Evolutionary conservation across 495 filamentous ascomycete genomes (phyloP), one percentile per base, ranked within the genome.

Genomic region (Penicillium malachiteum): DNA sequence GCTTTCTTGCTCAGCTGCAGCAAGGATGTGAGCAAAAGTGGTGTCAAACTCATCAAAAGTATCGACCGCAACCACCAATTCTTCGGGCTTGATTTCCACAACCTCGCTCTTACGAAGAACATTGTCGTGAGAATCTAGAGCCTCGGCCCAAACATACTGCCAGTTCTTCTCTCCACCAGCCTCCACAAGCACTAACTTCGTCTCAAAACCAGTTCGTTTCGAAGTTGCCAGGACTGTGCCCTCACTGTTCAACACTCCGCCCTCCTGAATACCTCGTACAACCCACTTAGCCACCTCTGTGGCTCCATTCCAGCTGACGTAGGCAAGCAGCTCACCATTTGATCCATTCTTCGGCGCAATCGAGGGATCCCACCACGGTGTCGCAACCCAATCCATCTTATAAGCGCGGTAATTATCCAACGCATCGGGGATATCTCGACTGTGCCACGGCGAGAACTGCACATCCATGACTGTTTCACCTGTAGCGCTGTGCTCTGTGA

Each of bases 241-340:
- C 16, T 51, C 46, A 10, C 40, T 13, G 35, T 33, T 17, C 7
- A 33, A 32, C 21, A 30, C 1, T 37, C 11, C 5, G 1, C 30
- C 38, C 30, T 31, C 18, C 18, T 35, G 13, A 37, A 51, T 41
- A 7, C 62, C 58, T 1, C 56, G 49, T 32, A 65, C 46, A 12
- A 54, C 38, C 59, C 59, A 62, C 30, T 32, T 18, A 12, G 52
- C 39, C 7, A 87, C 82, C 18, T 79, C 73, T 3, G 79, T 65
- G 9, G 84, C 79, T 59, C 86, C 83, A 43, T 68, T 68, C 65
- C 65, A 65, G 48, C 65, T 65, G 1, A 59, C 52, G 14, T 62
- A 62, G 21, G 61, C 40, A 12, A 54, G 48, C 13, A 61, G 17
- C 39, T 55, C 48, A 5, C 48, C 51, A 3, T 56, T 41, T 2